Evolutionary conservation across 345 rosid genomes (phyloP).

Genomic region (Geranium brycei): DNA sequence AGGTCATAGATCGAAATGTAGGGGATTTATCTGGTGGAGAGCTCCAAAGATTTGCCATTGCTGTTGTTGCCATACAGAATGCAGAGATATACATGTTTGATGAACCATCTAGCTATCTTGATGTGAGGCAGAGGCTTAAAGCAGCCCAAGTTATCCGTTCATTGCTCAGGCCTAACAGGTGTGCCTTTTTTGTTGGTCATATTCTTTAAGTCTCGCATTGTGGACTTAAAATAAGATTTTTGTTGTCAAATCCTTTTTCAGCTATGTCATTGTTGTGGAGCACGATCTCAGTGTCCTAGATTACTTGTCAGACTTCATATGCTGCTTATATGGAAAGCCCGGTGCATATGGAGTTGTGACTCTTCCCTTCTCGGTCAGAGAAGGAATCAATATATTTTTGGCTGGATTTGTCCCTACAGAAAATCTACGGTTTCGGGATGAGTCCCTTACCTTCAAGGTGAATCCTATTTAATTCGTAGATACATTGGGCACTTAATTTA

Average conservation of each 20-base stretch:
- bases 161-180: slow-evolving; percentile 84
- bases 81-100: slow-evolving; percentile 99
- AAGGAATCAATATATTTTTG: slow-evolving; percentile 90
- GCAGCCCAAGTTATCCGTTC: slow-evolving; percentile 93
- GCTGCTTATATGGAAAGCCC: slow-evolving; percentile 94
- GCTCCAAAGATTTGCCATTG: slow-evolving; percentile 95
- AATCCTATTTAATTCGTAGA: slow-evolving; percentile 1
- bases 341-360: slow-evolving; percentile 99
- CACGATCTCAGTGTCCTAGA: slow-evolving; percentile 97
- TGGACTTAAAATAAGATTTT: too few relatives aligned
- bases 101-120: slow-evolving; percentile 98
- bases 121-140: slow-evolving; percentile 96
- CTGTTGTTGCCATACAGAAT: slow-evolving; percentile 85
- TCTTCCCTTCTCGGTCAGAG: slow-evolving; percentile 93
- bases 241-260: slow-evolving; percentile 17
- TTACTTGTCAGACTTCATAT: slow-evolving; percentile 91
- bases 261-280: slow-evolving; percentile 97
- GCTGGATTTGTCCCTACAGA: slow-evolving; percentile 97
- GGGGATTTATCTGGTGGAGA: slow-evolving; percentile 97
- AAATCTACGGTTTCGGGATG: slow-evolving; percentile 85
- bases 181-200: slow-evolving; percentile 5
- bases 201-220: neutral
- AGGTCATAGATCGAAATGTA: slow-evolving; percentile 82
- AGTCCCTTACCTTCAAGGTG: slow-evolving; percentile 91
- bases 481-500: neutral